phyloP scores from a whole-genome alignment of 257 asterid genomes.

The Nicotiana knightiana region DNA sequence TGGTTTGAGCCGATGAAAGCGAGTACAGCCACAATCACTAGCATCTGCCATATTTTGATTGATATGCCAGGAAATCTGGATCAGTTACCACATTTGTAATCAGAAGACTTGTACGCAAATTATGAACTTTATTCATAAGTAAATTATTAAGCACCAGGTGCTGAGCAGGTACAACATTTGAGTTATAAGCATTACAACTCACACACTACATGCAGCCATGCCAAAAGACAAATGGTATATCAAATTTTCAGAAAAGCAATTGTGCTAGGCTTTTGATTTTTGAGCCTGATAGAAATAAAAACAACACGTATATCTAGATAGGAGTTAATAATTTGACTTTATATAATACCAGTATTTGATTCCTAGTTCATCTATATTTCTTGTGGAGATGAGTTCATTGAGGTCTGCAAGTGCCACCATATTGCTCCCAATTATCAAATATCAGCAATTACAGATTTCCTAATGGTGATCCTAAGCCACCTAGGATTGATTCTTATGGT shows the following conservation, averaged over 20 bases:
- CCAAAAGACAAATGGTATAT: too few relatives aligned
- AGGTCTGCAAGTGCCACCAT: not conserved
- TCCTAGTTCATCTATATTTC: not conserved
- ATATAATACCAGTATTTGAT: not conserved
- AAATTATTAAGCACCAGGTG: too few relatives aligned
- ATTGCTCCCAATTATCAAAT: not conserved
- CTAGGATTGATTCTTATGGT: constrained; percentile 5
- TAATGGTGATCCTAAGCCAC: not conserved
- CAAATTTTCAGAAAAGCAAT: not conserved
- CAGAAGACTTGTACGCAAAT: too few relatives aligned
- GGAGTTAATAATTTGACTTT: not conserved
- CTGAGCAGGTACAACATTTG: too few relatives aligned
- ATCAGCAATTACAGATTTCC: not conserved
- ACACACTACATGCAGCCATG: too few relatives aligned
- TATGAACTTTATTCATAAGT: too few relatives aligned
- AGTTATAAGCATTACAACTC: too few relatives aligned
- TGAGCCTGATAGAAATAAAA: not conserved
- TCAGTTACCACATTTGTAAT: too few relatives aligned
- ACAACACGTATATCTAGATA: not conserved
- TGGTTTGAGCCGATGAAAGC: too few relatives aligned
- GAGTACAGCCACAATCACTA: too few relatives aligned
- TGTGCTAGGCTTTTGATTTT: not conserved
- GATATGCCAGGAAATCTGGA: too few relatives aligned
- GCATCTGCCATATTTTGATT: too few relatives aligned
- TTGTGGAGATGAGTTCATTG: not conserved